phyloP scores from a whole-genome alignment of 2,329 filamentous ascomycete species.

The Mycosphaerella sp. region DNA sequence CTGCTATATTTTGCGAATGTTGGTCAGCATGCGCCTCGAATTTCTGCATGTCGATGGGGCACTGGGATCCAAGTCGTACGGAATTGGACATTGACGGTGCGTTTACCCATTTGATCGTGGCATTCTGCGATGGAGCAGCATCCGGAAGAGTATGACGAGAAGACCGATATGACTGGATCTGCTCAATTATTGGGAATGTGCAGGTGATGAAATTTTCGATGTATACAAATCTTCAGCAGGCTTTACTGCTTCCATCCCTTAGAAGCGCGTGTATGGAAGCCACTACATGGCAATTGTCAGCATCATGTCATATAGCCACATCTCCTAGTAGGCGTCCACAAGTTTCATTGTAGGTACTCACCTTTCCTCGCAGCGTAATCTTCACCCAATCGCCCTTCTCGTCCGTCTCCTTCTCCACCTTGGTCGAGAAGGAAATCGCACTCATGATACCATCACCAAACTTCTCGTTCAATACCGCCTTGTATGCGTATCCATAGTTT shows the following conservation, averaged over 20 bases:
- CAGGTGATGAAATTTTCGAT: not conserved
- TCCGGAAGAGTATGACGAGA: not conserved
- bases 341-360: not conserved
- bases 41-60: not conserved
- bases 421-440: conserved; percentile 82
- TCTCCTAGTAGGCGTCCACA: conserved; percentile 52
- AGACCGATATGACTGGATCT: not conserved
- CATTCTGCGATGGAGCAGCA: not conserved
- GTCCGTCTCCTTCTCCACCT: conserved; percentile 78
- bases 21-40: not conserved
- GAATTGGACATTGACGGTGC: too few species aligned
- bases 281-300: conserved; percentile 15
- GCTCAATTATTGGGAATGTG: not conserved
- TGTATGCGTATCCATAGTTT: conserved; percentile 95
- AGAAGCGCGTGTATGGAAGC: conserved; percentile 47
- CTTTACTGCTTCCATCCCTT: conserved; percentile 9
- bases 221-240: not conserved
- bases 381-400: conserved; percentile 77
- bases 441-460: conserved; percentile 81
- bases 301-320: not conserved
- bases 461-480: conserved; percentile 93
- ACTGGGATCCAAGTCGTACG: too few species aligned
- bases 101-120: too few species aligned
- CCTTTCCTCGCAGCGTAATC: conserved; percentile 73
- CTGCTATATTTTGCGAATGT: not conserved